Evolutionary conservation across 352 stramenopile genomes (phyloP), one percentile per base, ranked within the genome.

Genomic region (Phytophthora gonapodyides): DNA sequence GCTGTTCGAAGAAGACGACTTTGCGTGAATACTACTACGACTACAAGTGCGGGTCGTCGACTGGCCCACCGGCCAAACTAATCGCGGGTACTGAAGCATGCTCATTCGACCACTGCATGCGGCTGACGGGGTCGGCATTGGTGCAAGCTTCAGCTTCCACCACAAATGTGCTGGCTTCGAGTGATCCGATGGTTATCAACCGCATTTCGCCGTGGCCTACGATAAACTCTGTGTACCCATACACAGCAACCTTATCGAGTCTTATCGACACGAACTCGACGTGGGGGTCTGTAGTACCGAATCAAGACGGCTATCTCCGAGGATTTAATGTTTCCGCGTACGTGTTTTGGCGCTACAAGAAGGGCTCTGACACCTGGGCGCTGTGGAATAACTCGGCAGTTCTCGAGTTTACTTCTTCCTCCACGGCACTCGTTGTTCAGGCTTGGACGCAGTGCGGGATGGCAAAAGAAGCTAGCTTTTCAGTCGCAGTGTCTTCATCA

Each of bases 331-430:
- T 62, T 2, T 11, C 44, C 15, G 44, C 66, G 5, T 65, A 50
- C 10, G 48, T 71, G n/a, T 87, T 77, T 54, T 91, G 80, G 80
- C 72, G 80, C n/a, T 89, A 87, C 68, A 42, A 48, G 5, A 27
- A 67, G 15, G 43, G 27, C 16, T 42, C 38, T 0, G 62, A 57
- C n/a, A 27, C 33, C 42, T 67, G 57, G 62, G 21, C 42, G 5
- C 3, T 19, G 12, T 71, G 56, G 62, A 43, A 43, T 33, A 16
- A 56, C 11, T 7, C 16, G 1, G 37, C 27, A 2, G 1, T 11
- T 5, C 47, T 75, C 15, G 70, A 24, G 13, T 86, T 84, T 30
- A 55, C 37, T 1, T 27, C 49, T 1, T 17, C 68, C 3, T 45
- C 74, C 31, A 75, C 64, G 9, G 61, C 65, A 17, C 64, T 88